These are phyloP conservation scores for Colletotrichum coccodes DNA, from an alignment of 2,329 filamentous ascomycete genomes.

Conservation along the genomic window DNA sequence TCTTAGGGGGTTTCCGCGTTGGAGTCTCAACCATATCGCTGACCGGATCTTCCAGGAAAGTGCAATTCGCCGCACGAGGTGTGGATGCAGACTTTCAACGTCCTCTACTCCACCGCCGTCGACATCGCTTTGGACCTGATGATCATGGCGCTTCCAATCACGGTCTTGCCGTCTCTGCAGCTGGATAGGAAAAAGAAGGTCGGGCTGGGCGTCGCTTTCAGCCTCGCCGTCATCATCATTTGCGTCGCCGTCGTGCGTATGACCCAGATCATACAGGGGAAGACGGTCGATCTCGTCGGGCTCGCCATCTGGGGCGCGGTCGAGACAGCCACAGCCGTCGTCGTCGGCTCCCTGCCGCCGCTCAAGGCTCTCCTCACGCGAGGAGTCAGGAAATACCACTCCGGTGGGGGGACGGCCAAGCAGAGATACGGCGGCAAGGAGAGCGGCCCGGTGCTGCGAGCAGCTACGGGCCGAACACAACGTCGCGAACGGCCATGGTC, in stretches of 20 bases:
- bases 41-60: conserved; percentile 17
- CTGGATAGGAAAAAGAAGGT: conserved; percentile 34
- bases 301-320: conserved; percentile 32
- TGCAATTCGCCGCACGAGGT: conserved; percentile 32
- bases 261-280: conserved; percentile 33
- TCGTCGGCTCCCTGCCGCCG: conserved; percentile 36
- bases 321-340: conserved; percentile 24
- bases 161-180: conserved; percentile 31
- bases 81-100: conserved; percentile 32
- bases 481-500: conserved; percentile 18
- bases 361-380: conserved; percentile 36
- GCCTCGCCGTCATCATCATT: conserved; percentile 37
- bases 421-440: neutral
- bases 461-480: neutral
- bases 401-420: neutral
- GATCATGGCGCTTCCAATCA: conserved; percentile 37
- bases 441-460: neutral
- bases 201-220: conserved; percentile 35
- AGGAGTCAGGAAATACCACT: conserved; percentile 21
- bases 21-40: neutral
- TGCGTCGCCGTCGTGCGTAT: conserved; percentile 37
- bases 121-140: conserved; percentile 33
- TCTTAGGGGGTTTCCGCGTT: neutral
- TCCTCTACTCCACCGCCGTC: conserved; percentile 32
- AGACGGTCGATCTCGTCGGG: conserved; percentile 34